Conservation (phyloP, 192 early-diverging fungal genomes). For the Rhizophagus clarus region DNA sequence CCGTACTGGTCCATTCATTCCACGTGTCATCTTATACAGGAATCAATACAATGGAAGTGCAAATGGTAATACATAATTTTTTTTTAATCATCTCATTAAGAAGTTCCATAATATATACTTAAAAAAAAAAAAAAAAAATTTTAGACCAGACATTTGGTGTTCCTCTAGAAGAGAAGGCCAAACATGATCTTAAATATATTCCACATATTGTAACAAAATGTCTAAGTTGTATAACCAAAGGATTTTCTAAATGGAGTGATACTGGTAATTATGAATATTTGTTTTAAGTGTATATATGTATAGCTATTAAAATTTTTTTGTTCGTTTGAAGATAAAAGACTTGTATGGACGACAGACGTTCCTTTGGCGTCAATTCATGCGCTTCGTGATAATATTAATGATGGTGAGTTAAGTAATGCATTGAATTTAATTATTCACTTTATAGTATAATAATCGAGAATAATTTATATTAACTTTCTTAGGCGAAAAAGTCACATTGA, state of each 20-base stretch:
- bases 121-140: not conserved
- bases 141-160: conserved; percentile 80
- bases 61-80: conserved; percentile 45
- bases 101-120: too few relatives aligned
- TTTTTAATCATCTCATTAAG: not conserved
- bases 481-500: conserved; percentile 55
- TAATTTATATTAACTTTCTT: not conserved
- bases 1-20: conserved; percentile 66
- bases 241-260: conserved; percentile 24
- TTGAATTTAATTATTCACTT: not conserved
- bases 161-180: conserved; percentile 66
- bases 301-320: not conserved
- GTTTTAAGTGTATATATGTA: not conserved
- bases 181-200: conserved; percentile 58
- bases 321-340: conserved; percentile 49
- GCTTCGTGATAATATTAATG: conserved; percentile 66
- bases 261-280: not conserved
- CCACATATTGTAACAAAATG: conserved; percentile 65
- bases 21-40: conserved; percentile 71
- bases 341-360: conserved; percentile 64
- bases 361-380: conserved; percentile 62
- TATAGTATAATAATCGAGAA: not conserved
- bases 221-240: conserved; percentile 61
- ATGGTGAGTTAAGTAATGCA: conserved; percentile 32
- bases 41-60: conserved; percentile 69